Percentiles rank a stretch among this genome's conserved stretches.
Conservation (phyloP, 306 rosid genomes). For the Psophocarpus tetragonolobus region DNA sequence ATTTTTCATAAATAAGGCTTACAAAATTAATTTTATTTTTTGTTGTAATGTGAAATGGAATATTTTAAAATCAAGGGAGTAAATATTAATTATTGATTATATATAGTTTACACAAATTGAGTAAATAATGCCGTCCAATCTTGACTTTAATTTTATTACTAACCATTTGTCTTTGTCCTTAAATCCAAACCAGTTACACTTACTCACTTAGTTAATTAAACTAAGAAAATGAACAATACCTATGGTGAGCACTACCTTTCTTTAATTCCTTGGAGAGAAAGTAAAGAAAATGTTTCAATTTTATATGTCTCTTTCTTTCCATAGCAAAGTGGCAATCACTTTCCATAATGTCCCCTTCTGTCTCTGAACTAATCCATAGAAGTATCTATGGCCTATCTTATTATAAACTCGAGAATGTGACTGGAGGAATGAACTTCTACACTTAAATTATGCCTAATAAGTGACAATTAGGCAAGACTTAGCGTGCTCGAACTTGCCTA, state of each 20-base stretch:
- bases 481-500: slow-evolving; percentile 37
- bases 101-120: background rate
- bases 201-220: background rate
- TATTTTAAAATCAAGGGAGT: background rate
- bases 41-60: background rate
- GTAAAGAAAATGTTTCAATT: background rate
- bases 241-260: background rate
- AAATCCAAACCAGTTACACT: background rate
- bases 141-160: slow-evolving; percentile 5
- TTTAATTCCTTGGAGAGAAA: background rate
- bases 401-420: slow-evolving; percentile 20
- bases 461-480: slow-evolving; percentile 34
- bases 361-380: background rate
- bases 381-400: background rate
- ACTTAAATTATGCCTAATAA: slow-evolving; percentile 30
- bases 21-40: background rate
- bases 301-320: background rate
- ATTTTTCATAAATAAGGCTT: background rate
- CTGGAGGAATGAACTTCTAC: slow-evolving; percentile 45
- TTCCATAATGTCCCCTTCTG: slow-evolving; percentile 24
- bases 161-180: background rate
- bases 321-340: background rate
- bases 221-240: background rate
- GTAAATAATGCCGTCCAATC: background rate
- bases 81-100: background rate